Conservation (phyloP, 306 rosid species). For the Sindora glabra region DNA sequence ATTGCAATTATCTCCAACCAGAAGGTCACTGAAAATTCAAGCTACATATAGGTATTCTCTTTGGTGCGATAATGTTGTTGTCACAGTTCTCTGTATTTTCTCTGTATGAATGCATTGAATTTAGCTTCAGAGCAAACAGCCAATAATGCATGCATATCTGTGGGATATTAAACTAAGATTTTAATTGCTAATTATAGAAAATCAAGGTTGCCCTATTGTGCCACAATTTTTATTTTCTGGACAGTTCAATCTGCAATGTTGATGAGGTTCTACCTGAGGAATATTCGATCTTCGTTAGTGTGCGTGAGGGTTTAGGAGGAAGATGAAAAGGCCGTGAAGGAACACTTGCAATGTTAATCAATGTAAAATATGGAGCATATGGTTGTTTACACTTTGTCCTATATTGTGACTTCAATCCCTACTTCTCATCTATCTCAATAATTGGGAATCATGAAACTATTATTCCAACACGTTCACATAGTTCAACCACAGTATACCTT, state of each 20-base stretch:
- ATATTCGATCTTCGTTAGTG: slow-evolving; percentile 5
- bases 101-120: neutral
- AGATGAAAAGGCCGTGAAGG: neutral
- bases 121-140: neutral
- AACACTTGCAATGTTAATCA: neutral
- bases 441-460: neutral
- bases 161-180: neutral
- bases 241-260: neutral
- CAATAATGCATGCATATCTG: neutral
- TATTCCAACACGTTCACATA: neutral
- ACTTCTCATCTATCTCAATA: neutral
- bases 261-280: neutral
- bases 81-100: neutral
- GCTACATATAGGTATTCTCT: slow-evolving; percentile 65
- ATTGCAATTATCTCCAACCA: slow-evolving; percentile 31
- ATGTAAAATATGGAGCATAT: neutral
- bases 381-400: neutral
- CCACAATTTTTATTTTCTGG: neutral
- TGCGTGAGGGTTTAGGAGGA: neutral
- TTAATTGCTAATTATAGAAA: neutral
- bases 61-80: neutral
- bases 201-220: neutral
- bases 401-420: neutral
- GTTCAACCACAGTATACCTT: neutral
- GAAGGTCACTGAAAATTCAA: slow-evolving; percentile 49